Percentiles rank a stretch among this genome's conserved stretches.
Evolutionary conservation across 495 filamentous ascomycete genomes (phyloP).

Genomic region (Podospora bellae-mahoneyi): DNA sequence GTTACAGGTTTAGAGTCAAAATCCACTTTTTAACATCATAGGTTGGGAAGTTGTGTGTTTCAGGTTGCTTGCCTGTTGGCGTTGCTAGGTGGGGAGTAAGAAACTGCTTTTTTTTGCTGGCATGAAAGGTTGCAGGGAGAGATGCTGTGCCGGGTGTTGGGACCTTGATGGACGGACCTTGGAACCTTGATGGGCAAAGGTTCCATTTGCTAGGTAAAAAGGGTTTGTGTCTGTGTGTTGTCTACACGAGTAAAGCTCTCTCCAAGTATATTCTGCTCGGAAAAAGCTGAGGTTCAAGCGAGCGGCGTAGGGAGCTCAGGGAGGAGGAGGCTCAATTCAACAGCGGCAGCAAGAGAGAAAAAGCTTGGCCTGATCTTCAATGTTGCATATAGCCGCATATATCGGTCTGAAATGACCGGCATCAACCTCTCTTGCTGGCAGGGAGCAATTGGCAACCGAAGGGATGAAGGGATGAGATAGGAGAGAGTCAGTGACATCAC

Average conservation of each 20-base stretch:
- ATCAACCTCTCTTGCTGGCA: background rate
- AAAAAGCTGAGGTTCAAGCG: background rate
- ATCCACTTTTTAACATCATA: background rate
- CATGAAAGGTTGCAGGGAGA: background rate
- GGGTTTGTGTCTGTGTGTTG: background rate
- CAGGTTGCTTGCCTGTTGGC: background rate
- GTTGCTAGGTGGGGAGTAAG: background rate
- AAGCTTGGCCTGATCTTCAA: background rate
- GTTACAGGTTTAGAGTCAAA: constrained; percentile 5
- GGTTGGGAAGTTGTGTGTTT: background rate
- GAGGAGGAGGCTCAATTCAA: background rate
- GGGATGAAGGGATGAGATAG: background rate
- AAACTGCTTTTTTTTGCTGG: background rate
- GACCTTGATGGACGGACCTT: background rate
- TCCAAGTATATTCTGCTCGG: background rate
- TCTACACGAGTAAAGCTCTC: background rate
- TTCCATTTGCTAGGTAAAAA: background rate
- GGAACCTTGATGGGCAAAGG: background rate
- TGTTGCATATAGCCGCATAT: background rate
- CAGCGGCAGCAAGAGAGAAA: background rate
- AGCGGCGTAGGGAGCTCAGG: background rate
- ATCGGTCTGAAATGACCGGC: background rate
- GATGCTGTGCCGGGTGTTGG: background rate
- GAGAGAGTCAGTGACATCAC: background rate
- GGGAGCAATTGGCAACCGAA: background rate